Evolutionary conservation across 2,329 filamentous ascomycete species (phyloP).

Genomic region (Penicillium paneum): DNA sequence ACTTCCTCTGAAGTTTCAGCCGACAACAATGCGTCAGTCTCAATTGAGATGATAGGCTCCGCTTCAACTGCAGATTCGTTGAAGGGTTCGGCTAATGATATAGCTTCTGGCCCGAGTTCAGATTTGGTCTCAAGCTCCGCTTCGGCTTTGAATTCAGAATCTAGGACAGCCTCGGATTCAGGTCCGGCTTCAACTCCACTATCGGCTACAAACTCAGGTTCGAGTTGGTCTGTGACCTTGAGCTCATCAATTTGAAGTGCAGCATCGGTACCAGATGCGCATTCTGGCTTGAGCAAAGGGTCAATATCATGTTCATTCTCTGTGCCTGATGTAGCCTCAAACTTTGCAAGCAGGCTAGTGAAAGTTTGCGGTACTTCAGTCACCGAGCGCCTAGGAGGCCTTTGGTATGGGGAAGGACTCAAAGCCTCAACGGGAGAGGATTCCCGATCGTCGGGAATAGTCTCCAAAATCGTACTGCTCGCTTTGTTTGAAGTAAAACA

Average conservation of each 20-base stretch:
- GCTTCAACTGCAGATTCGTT: neutral
- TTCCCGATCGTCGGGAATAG: slow-evolving; percentile 21
- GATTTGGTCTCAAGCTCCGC: neutral
- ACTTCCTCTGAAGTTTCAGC: neutral
- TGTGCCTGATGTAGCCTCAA: slow-evolving; percentile 29
- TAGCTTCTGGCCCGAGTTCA: neutral
- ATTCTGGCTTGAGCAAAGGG: neutral
- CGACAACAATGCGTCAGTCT: neutral
- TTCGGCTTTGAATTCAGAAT: neutral
- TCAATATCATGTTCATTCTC: neutral
- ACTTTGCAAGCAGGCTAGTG: slow-evolving; percentile 38
- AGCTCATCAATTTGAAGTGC: neutral
- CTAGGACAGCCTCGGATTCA: neutral
- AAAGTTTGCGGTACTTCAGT: slow-evolving; percentile 34
- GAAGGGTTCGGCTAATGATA: neutral
- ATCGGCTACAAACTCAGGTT: neutral
- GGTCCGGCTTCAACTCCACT: neutral
- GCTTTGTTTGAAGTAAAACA: slow-evolving; percentile 24
- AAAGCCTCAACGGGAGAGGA: slow-evolving; percentile 3
- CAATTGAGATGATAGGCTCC: neutral
- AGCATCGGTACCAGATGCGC: neutral
- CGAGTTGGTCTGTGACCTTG: neutral
- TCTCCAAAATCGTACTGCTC: slow-evolving; percentile 24
- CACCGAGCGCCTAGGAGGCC: slow-evolving; percentile 21
- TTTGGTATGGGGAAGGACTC: slow-evolving; percentile 11